Percentiles rank a stretch among this genome's conserved stretches.
phyloP scores from a whole-genome alignment of 768 basidiomycete genomes.

The Russula foetens region DNA sequence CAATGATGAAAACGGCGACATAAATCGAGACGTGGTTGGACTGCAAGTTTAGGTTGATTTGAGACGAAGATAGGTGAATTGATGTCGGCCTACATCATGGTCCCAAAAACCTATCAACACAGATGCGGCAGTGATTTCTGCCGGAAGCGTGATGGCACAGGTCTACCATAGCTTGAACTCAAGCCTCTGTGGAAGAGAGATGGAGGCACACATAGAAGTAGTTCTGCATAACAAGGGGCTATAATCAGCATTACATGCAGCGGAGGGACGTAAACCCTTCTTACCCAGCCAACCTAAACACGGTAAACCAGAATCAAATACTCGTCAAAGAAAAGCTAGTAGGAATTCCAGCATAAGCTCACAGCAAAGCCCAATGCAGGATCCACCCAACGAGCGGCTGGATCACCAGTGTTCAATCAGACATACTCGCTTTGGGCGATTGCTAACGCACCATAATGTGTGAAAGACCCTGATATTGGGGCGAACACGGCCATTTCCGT shows the following conservation, averaged over 20 bases:
- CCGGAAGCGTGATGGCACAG: constrained; percentile 17
- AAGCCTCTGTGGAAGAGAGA: not conserved
- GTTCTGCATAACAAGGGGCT: constrained; percentile 2
- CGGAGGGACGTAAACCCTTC: not conserved
- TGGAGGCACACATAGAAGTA: constrained; percentile 15
- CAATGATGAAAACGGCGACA: constrained; percentile 11
- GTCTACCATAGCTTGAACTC: constrained; percentile 4
- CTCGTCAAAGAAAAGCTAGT: not conserved
- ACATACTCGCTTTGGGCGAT: not conserved
- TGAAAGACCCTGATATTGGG: constrained; percentile 26
- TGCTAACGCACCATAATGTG: constrained; percentile 23
- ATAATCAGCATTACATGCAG: not conserved
- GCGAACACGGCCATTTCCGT: constrained; percentile 27
- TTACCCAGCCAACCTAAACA: constrained; percentile 19
- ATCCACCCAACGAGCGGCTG: constrained; percentile 29
- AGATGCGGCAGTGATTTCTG: constrained; percentile 18
- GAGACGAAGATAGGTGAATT: not conserved
- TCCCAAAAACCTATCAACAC: constrained; percentile 18
- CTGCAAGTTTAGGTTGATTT: not conserved
- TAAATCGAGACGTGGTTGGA: constrained; percentile 11
- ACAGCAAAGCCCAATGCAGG: constrained; percentile 28
- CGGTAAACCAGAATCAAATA: not conserved
- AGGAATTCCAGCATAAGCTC: constrained; percentile 1
- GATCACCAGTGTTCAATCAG: not conserved
- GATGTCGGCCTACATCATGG: constrained; percentile 1